phyloP scores from a whole-genome alignment of 2,329 filamentous ascomycete genomes.

The Metarhizium humberi region DNA sequence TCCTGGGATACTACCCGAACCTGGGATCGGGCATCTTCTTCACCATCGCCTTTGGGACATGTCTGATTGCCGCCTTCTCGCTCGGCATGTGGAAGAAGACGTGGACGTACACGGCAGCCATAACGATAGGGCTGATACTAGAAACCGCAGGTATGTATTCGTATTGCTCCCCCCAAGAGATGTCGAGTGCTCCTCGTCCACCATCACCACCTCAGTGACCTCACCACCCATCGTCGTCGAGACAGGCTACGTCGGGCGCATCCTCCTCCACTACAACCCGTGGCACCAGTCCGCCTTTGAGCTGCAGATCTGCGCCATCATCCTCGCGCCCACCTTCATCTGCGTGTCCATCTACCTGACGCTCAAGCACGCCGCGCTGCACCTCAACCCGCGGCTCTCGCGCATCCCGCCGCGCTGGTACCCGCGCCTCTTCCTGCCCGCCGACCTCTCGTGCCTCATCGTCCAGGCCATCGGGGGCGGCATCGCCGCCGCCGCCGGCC shows the following conservation, averaged over 20 bases:
- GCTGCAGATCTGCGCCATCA: conserved; percentile 50
- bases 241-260: conserved; percentile 43
- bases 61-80: conserved; percentile 29
- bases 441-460: conserved; percentile 48
- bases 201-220: too few relatives aligned
- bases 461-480: conserved; percentile 50
- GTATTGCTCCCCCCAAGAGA: too few relatives aligned
- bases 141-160: conserved; percentile 37
- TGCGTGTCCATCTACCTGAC: conserved; percentile 56
- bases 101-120: conserved; percentile 43
- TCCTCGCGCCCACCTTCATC: conserved; percentile 50
- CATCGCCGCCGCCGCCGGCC: conserved; percentile 40
- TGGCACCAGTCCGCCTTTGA: conserved; percentile 46
- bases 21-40: conserved; percentile 47
- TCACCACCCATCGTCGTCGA: too few relatives aligned
- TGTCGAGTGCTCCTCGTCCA: too few relatives aligned
- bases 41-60: conserved; percentile 37
- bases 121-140: conserved; percentile 39
- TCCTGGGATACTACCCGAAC: conserved; percentile 48
- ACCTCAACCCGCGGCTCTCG: conserved; percentile 39
- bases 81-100: conserved; percentile 41
- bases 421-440: conserved; percentile 49
- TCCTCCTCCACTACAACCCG: conserved; percentile 41
- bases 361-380: conserved; percentile 47
- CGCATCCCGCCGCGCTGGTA: conserved; percentile 41